phyloP scores from a whole-genome alignment of 441 rosid species.

The Gossypium schwendimanii region DNA sequence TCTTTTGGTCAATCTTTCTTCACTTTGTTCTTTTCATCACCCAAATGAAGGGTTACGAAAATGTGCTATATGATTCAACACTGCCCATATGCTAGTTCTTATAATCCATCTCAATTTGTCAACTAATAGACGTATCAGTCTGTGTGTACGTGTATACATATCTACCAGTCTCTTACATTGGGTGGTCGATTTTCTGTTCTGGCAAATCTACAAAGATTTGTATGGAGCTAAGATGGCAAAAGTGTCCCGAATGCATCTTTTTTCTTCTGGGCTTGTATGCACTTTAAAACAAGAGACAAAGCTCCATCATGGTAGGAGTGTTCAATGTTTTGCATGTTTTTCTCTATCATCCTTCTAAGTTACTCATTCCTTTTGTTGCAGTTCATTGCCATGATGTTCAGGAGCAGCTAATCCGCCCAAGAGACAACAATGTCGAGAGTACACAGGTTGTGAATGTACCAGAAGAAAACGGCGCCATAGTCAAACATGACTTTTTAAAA shows the following conservation, averaged over 20 bases:
- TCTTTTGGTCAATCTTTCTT: background rate
- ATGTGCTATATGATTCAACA: background rate
- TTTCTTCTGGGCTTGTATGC: background rate
- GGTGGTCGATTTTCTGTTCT: background rate
- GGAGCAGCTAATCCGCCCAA: constrained; percentile 23
- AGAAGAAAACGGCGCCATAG: background rate
- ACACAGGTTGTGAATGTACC: background rate
- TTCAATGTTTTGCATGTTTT: background rate
- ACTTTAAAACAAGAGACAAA: background rate
- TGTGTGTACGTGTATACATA: background rate
- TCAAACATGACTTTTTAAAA: constrained; percentile 9
- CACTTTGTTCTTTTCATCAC: background rate
- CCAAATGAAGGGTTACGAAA: background rate
- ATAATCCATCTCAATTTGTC: too few species aligned
- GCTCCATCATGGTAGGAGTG: background rate
- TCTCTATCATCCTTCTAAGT: background rate
- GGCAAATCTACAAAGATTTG: background rate
- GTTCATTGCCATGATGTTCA: constrained; percentile 20
- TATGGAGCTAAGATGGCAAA: background rate
- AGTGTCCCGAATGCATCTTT: background rate
- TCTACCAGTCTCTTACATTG: background rate
- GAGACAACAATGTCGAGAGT: constrained; percentile 10
- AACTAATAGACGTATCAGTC: background rate
- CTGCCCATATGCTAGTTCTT: background rate
- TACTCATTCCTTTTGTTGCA: constrained; percentile 14